These are phyloP conservation scores for Thielaviopsis populi DNA, from an alignment of 2,329 filamentous ascomycete species.

Conservation along the genomic window DNA sequence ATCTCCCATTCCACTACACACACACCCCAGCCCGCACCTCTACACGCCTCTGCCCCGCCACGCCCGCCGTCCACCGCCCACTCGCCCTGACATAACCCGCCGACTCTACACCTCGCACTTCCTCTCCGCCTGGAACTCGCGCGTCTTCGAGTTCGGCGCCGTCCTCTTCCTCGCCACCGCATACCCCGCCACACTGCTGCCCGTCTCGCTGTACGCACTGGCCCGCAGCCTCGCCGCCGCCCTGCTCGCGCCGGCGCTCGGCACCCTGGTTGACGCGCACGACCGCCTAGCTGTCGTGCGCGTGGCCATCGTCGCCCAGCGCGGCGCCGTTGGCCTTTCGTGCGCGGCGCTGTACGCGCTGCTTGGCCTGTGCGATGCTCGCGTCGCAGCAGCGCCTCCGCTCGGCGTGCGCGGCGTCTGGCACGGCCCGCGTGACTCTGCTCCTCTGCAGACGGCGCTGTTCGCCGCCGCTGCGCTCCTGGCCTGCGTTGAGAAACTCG, in stretches of 20 bases:
- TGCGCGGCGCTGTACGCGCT: constrained; percentile 33
- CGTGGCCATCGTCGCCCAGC: constrained; percentile 31
- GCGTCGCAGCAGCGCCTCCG: not conserved
- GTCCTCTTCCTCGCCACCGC: constrained; percentile 43
- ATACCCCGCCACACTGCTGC: constrained; percentile 45
- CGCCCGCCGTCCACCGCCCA: not conserved
- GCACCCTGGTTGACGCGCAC: constrained; percentile 41
- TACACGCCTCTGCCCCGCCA: not conserved
- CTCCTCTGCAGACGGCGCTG: constrained; percentile 17
- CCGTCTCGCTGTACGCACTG: constrained; percentile 54
- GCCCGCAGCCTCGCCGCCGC: constrained; percentile 43
- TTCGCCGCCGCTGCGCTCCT: constrained; percentile 32
- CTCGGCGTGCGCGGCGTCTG: not conserved
- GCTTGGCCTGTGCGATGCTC: constrained; percentile 14
- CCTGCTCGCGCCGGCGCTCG: constrained; percentile 42
- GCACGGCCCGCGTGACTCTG: not conserved
- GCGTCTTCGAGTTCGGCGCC: constrained; percentile 48
- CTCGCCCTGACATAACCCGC: constrained; percentile 8
- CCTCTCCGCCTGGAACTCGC: constrained; percentile 49
- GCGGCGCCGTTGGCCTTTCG: constrained; percentile 31
- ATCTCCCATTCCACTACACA: too few species aligned
- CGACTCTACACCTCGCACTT: constrained; percentile 44
- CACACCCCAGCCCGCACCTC: not conserved
- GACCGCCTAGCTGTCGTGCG: constrained; percentile 37
- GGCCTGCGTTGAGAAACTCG: constrained; percentile 55